A percentile compares a stretch with the other conserved stretches of the same genome.
phyloP scores from a whole-genome alignment of 352 stramenopile species.

The Phytophthora fragariae region DNA sequence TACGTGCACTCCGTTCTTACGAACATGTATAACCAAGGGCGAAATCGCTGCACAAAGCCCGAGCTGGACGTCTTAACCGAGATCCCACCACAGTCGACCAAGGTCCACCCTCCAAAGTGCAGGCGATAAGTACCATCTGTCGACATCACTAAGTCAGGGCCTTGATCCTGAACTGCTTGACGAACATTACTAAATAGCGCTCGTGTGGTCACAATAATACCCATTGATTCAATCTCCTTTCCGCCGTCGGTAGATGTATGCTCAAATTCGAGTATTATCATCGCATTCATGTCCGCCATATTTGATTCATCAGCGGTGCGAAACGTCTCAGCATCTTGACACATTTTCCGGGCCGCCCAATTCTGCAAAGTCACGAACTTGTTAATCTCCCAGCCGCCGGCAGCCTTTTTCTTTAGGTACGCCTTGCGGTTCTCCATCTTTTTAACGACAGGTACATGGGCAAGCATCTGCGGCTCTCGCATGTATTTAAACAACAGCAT shows the following conservation, averaged over 20 bases:
- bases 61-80: neutral
- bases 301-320: slow-evolving; percentile 1
- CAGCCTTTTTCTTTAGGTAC: slow-evolving; percentile 1
- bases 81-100: slow-evolving; percentile 11
- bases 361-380: neutral
- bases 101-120: slow-evolving; percentile 13
- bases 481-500: slow-evolving; percentile 2
- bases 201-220: slow-evolving; percentile 6
- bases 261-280: slow-evolving; percentile 16
- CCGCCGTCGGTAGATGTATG: slow-evolving; percentile 3
- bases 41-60: slow-evolving; percentile 13
- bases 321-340: slow-evolving; percentile 2
- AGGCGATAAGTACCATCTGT: slow-evolving; percentile 17
- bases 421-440: neutral
- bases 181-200: slow-evolving; percentile 10
- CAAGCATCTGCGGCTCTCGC: neutral
- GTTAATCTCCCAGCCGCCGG: neutral
- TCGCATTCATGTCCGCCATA: neutral
- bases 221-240: neutral
- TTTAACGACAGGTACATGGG: neutral
- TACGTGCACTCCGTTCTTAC: slow-evolving; percentile 6
- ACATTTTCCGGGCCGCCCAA: slow-evolving; percentile 4
- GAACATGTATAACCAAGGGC: slow-evolving; percentile 24
- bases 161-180: slow-evolving; percentile 1
- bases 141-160: neutral